A percentile compares a stretch with the other conserved stretches of the same genome.
Evolutionary conservation across 1,284 basidiomycete species (phyloP).

Genomic region (Entoloma clypeatum): DNA sequence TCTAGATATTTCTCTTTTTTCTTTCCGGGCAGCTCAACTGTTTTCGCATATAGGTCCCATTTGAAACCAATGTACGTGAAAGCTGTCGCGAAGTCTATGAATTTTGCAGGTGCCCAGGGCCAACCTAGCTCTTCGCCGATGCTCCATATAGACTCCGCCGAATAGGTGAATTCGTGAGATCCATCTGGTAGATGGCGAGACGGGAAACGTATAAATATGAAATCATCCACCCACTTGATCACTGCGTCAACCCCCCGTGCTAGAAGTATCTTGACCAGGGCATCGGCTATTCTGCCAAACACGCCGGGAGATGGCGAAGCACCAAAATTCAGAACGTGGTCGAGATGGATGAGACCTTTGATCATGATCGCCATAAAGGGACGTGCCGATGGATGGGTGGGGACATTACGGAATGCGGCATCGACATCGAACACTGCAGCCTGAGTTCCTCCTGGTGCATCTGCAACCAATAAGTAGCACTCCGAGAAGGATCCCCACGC

Average conservation of each 20-base stretch:
- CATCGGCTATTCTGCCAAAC: conserved; percentile 5
- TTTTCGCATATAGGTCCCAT: conserved; percentile 30
- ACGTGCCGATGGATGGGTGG: neutral
- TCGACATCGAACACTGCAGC: conserved; percentile 10
- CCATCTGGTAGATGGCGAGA: neutral
- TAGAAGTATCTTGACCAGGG: neutral
- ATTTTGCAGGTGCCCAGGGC: conserved; percentile 31
- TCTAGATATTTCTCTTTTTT: conserved; percentile 16
- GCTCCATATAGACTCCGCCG: conserved; percentile 3
- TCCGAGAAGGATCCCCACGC: conserved; percentile 13
- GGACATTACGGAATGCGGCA: conserved; percentile 10
- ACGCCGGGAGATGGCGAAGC: conserved; percentile 4
- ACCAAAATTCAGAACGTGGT: conserved; percentile 9
- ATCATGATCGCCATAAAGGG: neutral
- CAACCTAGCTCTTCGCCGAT: conserved; percentile 20
- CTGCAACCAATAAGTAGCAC: conserved; percentile 8
- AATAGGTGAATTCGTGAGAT: neutral
- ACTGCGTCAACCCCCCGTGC: neutral
- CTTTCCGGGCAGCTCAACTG: conserved; percentile 24
- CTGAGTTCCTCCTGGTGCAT: conserved; percentile 6
- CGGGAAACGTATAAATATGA: conserved; percentile 6
- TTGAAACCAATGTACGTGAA: conserved; percentile 37
- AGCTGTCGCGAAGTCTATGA: conserved; percentile 22
- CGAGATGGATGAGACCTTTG: conserved; percentile 2
- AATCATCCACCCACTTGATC: conserved; percentile 8